Base-by-base conservation (phyloP, 1,284 basidiomycete genomes). In the Fomitopsis schrenkii region DNA sequence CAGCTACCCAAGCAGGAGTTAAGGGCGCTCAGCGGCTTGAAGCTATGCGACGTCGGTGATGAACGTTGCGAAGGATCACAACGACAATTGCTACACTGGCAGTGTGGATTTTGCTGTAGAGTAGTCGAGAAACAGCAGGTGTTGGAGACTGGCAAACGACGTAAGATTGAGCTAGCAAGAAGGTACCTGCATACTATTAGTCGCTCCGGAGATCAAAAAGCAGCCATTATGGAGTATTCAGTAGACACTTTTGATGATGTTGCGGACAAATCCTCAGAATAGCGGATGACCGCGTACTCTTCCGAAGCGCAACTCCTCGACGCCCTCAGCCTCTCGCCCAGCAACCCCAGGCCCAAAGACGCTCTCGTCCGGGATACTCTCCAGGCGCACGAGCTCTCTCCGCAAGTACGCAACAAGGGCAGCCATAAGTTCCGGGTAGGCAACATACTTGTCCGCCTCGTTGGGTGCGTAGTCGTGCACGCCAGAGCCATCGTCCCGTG, bases 371-470 rank as follows among this genome's bases (percentile, higher is more conserved):
- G 82, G 79, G 38, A 97, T 72, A 33, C 71, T 70, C 68, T 95
- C 91, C 28, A 98, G 76, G 50, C 95, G 76, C 41, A 79, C 77
- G 40, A 93, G 76, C 77, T 98, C 96, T 64, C 85, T 79, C 59
- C 95, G 80, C 36, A 95, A 77, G 69, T 95, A 97, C 50, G 75
- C 77, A n/a, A 92, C 88, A 19, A 97, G 76, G 45, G 83, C 79
- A 55, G 88, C 83, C 80, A 98, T 88, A 46, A 91, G 81, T 71
- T 89, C 84, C 0, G 92, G 88, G 69, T 95, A 93, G 63, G 81
- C 75, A 17, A 94, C 77, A 67, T 93, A 91, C 67, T 87, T 85
- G 69, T 83, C 80, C 35, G 76, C 80, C 66, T 89, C 82, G 28
- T 74, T 75, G n/a, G 83, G 82, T 36, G 74, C 71, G 70, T 88